Evolutionary conservation across 768 basidiomycete genomes (phyloP).

Genomic region (Terana coerulea): DNA sequence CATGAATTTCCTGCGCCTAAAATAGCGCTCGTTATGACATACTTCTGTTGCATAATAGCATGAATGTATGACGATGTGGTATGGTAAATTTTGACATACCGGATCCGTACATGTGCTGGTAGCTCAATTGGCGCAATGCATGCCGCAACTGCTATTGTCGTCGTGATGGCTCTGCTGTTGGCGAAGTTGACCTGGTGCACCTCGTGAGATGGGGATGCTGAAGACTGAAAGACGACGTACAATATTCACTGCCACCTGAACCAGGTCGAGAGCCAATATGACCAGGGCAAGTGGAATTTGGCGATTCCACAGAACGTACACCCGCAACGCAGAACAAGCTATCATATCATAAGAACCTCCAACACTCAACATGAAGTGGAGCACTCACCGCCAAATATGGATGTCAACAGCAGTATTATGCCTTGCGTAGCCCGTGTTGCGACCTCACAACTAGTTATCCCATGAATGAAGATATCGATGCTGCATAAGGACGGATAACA

Average conservation of each 20-base stretch:
- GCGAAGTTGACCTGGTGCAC: neutral
- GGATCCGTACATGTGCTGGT: too few species aligned
- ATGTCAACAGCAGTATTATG: neutral
- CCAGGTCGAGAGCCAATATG: constrained; percentile 1
- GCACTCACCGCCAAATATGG: constrained; percentile 6
- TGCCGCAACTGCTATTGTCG: neutral
- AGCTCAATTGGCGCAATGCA: neutral
- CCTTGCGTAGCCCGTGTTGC: neutral
- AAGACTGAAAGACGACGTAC: neutral
- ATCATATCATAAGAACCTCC: neutral
- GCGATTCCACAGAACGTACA: constrained; percentile 9
- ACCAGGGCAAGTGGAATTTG: neutral
- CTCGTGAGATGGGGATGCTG: too few species aligned
- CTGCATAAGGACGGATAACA: too few species aligned
- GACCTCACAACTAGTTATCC: neutral
- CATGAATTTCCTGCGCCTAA: neutral
- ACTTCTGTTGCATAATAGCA: neutral
- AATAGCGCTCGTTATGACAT: neutral
- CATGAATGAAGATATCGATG: too few species aligned
- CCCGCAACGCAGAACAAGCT: constrained; percentile 8
- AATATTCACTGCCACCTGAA: constrained; percentile 5
- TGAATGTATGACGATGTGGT: too few species aligned
- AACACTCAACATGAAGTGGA: neutral
- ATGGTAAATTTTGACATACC: too few species aligned
- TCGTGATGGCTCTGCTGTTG: neutral